These are phyloP conservation scores for Neltuma alba DNA, from an alignment of 306 rosid species.

Conservation along the genomic window DNA sequence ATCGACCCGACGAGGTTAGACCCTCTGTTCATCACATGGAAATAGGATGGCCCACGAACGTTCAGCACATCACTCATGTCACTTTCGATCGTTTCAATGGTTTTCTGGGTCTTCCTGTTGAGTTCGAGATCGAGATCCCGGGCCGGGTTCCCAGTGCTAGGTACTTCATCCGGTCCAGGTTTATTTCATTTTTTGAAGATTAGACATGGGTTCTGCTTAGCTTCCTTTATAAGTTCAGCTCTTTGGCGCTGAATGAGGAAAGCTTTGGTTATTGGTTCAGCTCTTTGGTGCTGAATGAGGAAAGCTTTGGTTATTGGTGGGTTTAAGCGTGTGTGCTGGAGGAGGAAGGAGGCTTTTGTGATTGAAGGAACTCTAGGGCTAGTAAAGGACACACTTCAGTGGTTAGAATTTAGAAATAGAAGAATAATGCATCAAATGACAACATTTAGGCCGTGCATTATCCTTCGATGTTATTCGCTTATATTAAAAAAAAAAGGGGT, in stretches of 20 bases:
- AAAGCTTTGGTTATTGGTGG: conserved; percentile 25
- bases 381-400: neutral
- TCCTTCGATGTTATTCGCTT: conserved; percentile 9
- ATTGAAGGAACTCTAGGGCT: neutral
- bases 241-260: neutral
- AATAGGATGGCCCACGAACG: conserved; percentile 95
- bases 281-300: no score
- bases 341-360: neutral
- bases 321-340: conserved; percentile 4
- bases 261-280: conserved; percentile 23
- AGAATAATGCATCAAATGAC: neutral
- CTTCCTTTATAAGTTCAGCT: conserved; percentile 4
- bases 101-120: conserved; percentile 90
- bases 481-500: neutral
- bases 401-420: neutral
- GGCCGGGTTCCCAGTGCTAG: conserved; percentile 97
- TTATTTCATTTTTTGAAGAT: neutral
- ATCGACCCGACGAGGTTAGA: conserved; percentile 70
- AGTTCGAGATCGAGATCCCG: conserved; percentile 82
- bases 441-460: neutral
- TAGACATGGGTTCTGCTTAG: conserved; percentile 35
- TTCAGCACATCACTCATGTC: conserved; percentile 82
- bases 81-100: conserved; percentile 96
- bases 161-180: conserved; percentile 28
- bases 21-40: conserved; percentile 83